A percentile compares a stretch with the other conserved stretches of the same genome.
Evolutionary conservation across 768 basidiomycete genomes (phyloP).

Genomic region (Pleurotus pulmonarius): DNA sequence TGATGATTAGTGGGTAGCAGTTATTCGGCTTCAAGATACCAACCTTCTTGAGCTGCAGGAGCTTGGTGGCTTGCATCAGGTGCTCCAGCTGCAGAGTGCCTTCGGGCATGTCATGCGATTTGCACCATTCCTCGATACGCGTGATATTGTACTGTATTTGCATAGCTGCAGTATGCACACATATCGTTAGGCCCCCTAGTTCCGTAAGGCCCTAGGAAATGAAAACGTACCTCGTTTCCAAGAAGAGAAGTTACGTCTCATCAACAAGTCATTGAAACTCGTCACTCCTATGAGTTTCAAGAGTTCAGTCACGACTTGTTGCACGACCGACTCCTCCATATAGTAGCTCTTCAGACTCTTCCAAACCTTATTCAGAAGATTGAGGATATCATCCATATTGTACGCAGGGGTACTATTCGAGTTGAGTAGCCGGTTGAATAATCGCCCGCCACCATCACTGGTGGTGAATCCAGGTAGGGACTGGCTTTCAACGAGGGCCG

Average conservation of each 20-base stretch:
- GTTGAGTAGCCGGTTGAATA: constrained; percentile 91
- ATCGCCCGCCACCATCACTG: constrained; percentile 85
- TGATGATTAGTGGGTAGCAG: not conserved
- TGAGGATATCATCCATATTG: constrained; percentile 97
- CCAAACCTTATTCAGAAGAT: constrained; percentile 96
- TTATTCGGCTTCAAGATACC: constrained; percentile 8
- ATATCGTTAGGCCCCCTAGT: no score
- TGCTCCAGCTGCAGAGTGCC: constrained; percentile 97
- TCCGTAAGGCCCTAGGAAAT: not conserved
- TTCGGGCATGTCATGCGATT: constrained; percentile 99
- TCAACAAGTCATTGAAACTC: constrained; percentile 96
- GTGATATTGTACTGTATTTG: constrained; percentile 99
- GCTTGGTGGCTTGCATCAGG: constrained; percentile 98
- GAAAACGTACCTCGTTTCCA: constrained; percentile 90
- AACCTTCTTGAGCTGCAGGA: constrained; percentile 96
- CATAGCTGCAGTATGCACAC: constrained; percentile 64
- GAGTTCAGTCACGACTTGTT: constrained; percentile 92
- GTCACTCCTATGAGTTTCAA: constrained; percentile 95
- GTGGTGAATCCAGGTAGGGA: constrained; percentile 97
- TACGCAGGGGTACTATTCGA: constrained; percentile 85
- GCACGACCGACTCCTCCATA: constrained; percentile 95
- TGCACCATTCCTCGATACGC: constrained; percentile 98
- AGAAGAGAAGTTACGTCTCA: constrained; percentile 98
- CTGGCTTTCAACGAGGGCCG: constrained; percentile 97
- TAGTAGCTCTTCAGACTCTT: constrained; percentile 98